phyloP scores from a whole-genome alignment of 495 filamentous ascomycete species.

The Evernia prunastri region DNA sequence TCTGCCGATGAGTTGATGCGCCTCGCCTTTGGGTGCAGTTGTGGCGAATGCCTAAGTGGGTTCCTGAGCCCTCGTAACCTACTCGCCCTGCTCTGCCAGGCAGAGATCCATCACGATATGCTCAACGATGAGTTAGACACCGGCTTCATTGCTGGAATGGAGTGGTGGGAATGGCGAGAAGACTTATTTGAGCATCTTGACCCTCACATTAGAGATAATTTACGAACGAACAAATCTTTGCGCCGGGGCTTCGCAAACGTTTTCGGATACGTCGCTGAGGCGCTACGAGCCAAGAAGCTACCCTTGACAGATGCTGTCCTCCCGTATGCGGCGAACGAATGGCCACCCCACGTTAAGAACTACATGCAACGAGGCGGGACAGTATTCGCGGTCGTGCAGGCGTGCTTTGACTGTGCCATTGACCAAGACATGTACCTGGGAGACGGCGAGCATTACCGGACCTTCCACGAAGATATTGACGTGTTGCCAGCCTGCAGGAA shows the following conservation, averaged over 20 bases:
- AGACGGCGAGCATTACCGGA: conserved; percentile 15
- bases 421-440: conserved; percentile 25
- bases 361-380: conserved; percentile 23
- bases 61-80: conserved; percentile 31
- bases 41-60: conserved; percentile 29
- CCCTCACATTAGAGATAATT: background rate
- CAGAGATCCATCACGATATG: background rate
- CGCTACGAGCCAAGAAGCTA: background rate
- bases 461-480: conserved; percentile 21
- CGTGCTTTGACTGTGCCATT: conserved; percentile 22
- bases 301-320: background rate
- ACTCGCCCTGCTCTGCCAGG: conserved; percentile 21
- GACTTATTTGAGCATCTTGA: background rate
- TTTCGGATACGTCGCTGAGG: background rate
- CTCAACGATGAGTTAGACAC: background rate
- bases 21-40: conserved; percentile 23
- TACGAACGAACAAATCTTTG: background rate
- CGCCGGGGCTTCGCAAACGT: too few species aligned
- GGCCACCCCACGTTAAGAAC: conserved; percentile 16
- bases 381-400: conserved; percentile 15
- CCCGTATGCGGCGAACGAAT: background rate
- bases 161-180: conserved; percentile 13
- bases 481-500: conserved; percentile 25
- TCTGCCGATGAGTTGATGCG: background rate
- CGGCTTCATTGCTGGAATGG: background rate